phyloP scores from a whole-genome alignment of 371 early-diverging fungal species.

The Catenaria anguillulae region DNA sequence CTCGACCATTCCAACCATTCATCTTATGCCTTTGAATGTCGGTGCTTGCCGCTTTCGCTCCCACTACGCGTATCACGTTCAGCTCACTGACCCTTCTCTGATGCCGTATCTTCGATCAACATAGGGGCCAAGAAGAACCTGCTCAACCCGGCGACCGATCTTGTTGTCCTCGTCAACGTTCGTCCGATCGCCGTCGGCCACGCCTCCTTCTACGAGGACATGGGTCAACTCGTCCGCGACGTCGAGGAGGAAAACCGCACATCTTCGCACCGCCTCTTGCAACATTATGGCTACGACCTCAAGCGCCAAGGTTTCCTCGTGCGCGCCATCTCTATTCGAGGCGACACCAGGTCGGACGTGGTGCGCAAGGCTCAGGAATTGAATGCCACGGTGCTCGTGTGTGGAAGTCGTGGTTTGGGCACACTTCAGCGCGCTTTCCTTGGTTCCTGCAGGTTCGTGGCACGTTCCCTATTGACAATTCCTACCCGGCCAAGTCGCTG shows the following conservation, averaged over 20 bases:
- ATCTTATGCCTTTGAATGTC: background rate
- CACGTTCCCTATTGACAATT: too few species aligned
- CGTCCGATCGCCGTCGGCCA: background rate
- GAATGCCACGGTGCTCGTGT: conserved; percentile 7
- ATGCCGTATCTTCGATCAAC: too few species aligned
- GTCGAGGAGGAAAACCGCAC: conserved; percentile 6
- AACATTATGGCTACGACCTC: conserved; percentile 6
- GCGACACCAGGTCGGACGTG: conserved; percentile 10
- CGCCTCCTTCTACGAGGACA: conserved; percentile 1
- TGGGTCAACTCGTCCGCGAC: background rate
- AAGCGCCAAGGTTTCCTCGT: background rate
- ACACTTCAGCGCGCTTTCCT: conserved; percentile 11
- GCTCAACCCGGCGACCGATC: background rate
- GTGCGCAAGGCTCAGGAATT: conserved; percentile 9
- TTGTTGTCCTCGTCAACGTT: conserved; percentile 5
- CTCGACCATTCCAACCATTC: background rate
- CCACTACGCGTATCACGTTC: too few species aligned
- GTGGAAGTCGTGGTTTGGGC: conserved; percentile 10
- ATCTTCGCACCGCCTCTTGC: background rate
- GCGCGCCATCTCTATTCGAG: conserved; percentile 9
- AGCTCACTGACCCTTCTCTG: too few species aligned
- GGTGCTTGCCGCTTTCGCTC: too few species aligned
- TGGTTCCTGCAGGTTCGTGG: too few species aligned
- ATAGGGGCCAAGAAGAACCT: conserved; percentile 6
- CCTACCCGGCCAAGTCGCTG: too few species aligned